phyloP scores from a whole-genome alignment of 805 yeast genomes.

The Candida insectorum region DNA sequence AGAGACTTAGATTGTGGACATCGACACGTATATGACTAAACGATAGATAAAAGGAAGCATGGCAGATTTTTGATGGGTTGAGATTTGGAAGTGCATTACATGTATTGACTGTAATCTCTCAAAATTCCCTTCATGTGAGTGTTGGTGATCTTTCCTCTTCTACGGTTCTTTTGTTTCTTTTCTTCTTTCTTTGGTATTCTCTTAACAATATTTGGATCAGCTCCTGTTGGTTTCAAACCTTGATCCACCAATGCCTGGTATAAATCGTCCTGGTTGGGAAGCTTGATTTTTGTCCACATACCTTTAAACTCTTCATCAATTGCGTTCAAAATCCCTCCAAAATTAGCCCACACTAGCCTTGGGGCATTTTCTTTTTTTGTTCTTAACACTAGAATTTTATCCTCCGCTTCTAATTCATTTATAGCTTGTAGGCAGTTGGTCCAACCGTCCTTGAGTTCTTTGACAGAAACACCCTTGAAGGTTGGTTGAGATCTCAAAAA shows the following conservation, averaged over 20 bases:
- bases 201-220: conserved; percentile 93
- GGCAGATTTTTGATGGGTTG: background rate
- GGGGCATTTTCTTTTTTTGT: conserved; percentile 94
- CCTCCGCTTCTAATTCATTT: conserved; percentile 70
- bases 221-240: conserved; percentile 94
- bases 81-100: conserved; percentile 6
- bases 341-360: conserved; percentile 86
- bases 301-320: conserved; percentile 79
- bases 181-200: conserved; percentile 55
- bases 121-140: conserved; percentile 95
- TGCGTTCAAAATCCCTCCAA: conserved; percentile 66
- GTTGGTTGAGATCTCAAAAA: conserved; percentile 78
- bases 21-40: background rate
- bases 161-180: conserved; percentile 84
- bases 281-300: conserved; percentile 74
- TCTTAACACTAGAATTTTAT: conserved; percentile 76
- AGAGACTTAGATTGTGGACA: background rate
- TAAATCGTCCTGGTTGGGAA: conserved; percentile 80
- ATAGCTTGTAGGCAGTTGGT: conserved; percentile 79
- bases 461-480: conserved; percentile 82
- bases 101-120: conserved; percentile 64
- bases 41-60: background rate
- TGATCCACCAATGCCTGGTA: conserved; percentile 74
- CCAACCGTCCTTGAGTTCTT: conserved; percentile 90
- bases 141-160: conserved; percentile 92